Base-by-base conservation (phyloP, 176 grass and related monocot species). In the Aegilops bicornis region DNA sequence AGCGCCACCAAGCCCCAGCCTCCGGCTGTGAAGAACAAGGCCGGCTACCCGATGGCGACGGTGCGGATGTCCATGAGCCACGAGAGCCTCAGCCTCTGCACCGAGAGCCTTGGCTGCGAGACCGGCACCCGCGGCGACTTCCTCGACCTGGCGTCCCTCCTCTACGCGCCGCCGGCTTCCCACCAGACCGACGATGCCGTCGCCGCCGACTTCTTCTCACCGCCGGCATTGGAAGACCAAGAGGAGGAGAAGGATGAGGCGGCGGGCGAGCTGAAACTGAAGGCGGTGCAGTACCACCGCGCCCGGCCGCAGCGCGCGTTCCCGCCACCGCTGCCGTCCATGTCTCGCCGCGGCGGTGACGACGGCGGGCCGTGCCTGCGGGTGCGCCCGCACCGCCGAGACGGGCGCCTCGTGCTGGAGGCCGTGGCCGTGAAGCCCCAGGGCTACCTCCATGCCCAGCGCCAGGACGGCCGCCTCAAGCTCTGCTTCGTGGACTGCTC, bases 41-140 rank as follows among this genome's bases (percentile, higher is more conserved):
- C 85, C 3, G 61, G 79, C 24, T 88, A 92, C 33, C 87, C 87
- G 1, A 79, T 84, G 31, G 9, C 87, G 2, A 64, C 87, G 17
- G 20, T 61, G 12, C 56, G 80, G 69, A 87, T 85, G 45, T 75
- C 86, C 25, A 78, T 92, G 84, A 94, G 87, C 92, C 72, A 86
- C 58, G 85, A 85, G 69, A 94, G 89, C 89, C 92, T 94, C 1
- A 45, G 86, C 43, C 72, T 90, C 75, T 94, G 92, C 89, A 94
- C 92, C 13, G 92, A 94, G 87, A 94, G 72, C 76, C 92, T 94
- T 59, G 92, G 92, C 37, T 92, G 84, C 23, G 92, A 94, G 84
- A 89, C 85, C 2, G 92, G 92, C 76, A 87, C 92, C 7, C 81
- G 70, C n/a, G 72, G 80, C 33, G 72, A 70, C 31, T 85, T 76